Conservation (phyloP, 2,329 filamentous ascomycete species). For the Arthroderma sp. region DNA sequence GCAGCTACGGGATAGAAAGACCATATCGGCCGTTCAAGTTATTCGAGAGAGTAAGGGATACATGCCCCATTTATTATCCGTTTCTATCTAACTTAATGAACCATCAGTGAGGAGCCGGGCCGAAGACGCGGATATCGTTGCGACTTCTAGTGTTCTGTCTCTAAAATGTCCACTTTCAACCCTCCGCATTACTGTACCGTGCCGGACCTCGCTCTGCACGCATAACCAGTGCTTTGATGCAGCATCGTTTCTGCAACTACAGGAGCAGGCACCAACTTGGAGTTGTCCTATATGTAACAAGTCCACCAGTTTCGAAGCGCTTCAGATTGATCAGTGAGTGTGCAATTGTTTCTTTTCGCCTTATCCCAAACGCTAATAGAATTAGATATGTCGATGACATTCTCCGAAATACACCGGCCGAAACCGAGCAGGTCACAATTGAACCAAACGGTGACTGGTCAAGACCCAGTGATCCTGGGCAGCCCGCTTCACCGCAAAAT, state of each 20-base stretch:
- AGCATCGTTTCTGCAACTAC: conserved; percentile 77
- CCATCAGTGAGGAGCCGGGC: conserved; percentile 61
- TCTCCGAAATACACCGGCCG: conserved; percentile 54
- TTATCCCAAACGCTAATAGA: conserved; percentile 6
- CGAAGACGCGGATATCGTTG: conserved; percentile 75
- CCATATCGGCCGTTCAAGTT: conserved; percentile 69
- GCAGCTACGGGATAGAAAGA: conserved; percentile 51
- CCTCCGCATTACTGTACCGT: conserved; percentile 64
- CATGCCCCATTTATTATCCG: conserved; percentile 1
- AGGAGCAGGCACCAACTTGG: conserved; percentile 95
- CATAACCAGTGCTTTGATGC: conserved; percentile 96
- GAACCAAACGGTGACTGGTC: conserved; percentile 77
- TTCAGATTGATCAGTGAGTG: conserved; percentile 75
- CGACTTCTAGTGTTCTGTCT: conserved; percentile 77
- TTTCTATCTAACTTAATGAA: background rate
- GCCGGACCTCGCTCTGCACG: conserved; percentile 63
- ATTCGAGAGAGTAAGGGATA: conserved; percentile 61
- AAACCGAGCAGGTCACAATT: conserved; percentile 73
- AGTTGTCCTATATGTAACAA: conserved; percentile 90
- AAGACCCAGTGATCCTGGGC: conserved; percentile 29
- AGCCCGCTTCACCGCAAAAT: conserved; percentile 23
- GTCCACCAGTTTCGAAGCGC: conserved; percentile 59
- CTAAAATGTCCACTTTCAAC: conserved; percentile 88
- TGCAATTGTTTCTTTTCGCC: background rate
- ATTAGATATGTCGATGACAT: conserved; percentile 76